phyloP scores from a whole-genome alignment of 345 rosid species.

The Eucalyptus pumila region DNA sequence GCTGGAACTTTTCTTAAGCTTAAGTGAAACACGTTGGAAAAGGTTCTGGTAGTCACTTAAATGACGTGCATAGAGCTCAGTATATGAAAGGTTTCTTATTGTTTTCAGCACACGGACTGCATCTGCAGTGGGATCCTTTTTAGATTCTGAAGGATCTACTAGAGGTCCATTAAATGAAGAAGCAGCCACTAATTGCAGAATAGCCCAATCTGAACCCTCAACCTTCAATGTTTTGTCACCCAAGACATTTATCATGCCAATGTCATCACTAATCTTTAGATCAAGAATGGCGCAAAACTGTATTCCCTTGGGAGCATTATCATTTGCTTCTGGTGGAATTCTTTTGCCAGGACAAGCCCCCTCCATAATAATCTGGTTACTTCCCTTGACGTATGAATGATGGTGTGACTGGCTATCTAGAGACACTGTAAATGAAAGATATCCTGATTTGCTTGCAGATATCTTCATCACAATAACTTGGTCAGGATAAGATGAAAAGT shows the following conservation, averaged over 20 bases:
- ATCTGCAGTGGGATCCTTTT: constrained; percentile 44
- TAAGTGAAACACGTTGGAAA: constrained; percentile 63
- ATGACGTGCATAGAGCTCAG: constrained; percentile 59
- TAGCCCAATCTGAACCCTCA: constrained; percentile 69
- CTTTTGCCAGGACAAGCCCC: constrained; percentile 74
- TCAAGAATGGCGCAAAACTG: constrained; percentile 60
- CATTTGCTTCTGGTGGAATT: constrained; percentile 24
- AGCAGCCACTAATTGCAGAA: constrained; percentile 43
- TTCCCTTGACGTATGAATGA: constrained; percentile 27
- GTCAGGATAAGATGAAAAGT: constrained; percentile 62
- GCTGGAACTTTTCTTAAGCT: constrained; percentile 30
- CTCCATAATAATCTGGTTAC: constrained; percentile 45
- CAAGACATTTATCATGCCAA: constrained; percentile 29
- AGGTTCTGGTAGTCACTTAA: constrained; percentile 63
- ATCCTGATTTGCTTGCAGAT: constrained; percentile 47
- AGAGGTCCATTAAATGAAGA: constrained; percentile 88
- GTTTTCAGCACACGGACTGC: constrained; percentile 23
- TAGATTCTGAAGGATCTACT: constrained; percentile 58
- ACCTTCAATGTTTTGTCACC: constrained; percentile 60
- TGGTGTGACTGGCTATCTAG: constrained; percentile 56
- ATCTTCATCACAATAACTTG: constrained; percentile 64
- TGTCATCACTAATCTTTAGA: constrained; percentile 42
- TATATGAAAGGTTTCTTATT: constrained; percentile 33
- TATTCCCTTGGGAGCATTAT: constrained; percentile 46
- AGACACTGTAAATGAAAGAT: constrained; percentile 50